Percentiles rank a stretch among this genome's conserved stretches.
Evolutionary conservation across 257 asterid species (phyloP).

Genomic region (Dorcoceras hygrometricum): DNA sequence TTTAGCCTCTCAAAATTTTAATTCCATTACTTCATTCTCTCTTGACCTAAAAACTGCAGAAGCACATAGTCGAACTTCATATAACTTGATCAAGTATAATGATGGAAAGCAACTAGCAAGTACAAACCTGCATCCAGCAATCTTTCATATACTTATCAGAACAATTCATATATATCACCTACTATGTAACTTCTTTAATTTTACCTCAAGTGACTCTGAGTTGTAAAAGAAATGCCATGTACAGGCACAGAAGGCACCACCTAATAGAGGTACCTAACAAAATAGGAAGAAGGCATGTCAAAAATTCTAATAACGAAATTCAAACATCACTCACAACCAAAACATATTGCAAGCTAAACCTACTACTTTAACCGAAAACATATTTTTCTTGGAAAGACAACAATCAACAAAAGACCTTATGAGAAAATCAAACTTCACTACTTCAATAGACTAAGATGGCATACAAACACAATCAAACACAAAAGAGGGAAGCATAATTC

Average conservation of each 20-base stretch:
- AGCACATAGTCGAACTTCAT: not conserved
- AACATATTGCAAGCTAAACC: not conserved
- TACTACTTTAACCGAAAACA: not conserved
- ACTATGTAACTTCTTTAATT: no score
- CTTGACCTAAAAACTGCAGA: not conserved
- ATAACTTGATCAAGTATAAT: not conserved
- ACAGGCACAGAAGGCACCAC: constrained; percentile 97
- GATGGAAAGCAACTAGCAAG: not conserved
- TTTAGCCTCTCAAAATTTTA: not conserved
- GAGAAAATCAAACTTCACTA: not conserved
- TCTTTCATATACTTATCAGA: constrained; percentile 5
- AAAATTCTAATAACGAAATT: not conserved
- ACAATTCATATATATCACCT: not conserved
- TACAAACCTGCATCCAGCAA: constrained; percentile 12
- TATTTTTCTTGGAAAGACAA: constrained; percentile 8
- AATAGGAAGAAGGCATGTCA: constrained; percentile 21
- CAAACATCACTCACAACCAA: not conserved
- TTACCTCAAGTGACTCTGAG: constrained; percentile 91
- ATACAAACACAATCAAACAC: not conserved
- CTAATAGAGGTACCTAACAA: constrained; percentile 86
- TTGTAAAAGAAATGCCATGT: constrained; percentile 99
- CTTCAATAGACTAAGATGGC: constrained; percentile 5
- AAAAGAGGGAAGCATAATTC: constrained; percentile 25
- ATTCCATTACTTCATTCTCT: no score
- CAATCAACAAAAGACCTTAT: not conserved